These are phyloP conservation scores for Lumnitzera littorea DNA, from an alignment of 345 rosid species.

Conservation along the genomic window DNA sequence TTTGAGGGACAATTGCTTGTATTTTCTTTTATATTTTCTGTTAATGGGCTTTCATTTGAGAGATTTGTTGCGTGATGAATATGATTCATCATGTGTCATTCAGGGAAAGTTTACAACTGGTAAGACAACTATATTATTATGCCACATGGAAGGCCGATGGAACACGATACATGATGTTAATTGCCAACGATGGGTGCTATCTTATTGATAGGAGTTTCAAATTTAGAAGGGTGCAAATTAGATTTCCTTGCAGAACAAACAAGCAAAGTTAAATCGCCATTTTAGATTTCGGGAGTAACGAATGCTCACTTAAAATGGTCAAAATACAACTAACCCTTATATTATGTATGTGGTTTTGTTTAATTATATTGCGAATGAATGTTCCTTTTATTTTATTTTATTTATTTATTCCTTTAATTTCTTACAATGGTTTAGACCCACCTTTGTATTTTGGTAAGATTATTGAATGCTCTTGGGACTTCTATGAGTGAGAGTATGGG, in stretches of 20 bases:
- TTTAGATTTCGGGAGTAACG: too few relatives aligned
- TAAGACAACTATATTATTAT: constrained; percentile 90
- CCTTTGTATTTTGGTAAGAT: constrained; percentile 73
- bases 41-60: too few relatives aligned
- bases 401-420: neutral
- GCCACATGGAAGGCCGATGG: constrained; percentile 99
- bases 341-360: too few relatives aligned
- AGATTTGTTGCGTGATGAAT: too few relatives aligned
- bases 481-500: constrained; percentile 42
- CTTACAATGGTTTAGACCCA: constrained; percentile 61
- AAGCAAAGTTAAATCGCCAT: constrained; percentile 11
- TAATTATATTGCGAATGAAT: too few relatives aligned
- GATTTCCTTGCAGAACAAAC: constrained; percentile 71
- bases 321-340: too few relatives aligned
- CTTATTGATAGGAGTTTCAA: constrained; percentile 82
- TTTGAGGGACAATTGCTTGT: too few relatives aligned
- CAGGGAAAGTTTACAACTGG: constrained; percentile 85
- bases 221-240: constrained; percentile 92
- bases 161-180: constrained; percentile 95
- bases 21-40: too few relatives aligned
- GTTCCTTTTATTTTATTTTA: too few relatives aligned
- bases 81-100: constrained; percentile 5
- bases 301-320: too few relatives aligned
- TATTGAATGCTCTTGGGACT: constrained; percentile 81
- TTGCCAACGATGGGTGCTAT: constrained; percentile 83